These are phyloP conservation scores for Phaeophleospora eucalypticola DNA, from an alignment of 2,329 filamentous ascomycete species.

Conservation along the genomic window DNA sequence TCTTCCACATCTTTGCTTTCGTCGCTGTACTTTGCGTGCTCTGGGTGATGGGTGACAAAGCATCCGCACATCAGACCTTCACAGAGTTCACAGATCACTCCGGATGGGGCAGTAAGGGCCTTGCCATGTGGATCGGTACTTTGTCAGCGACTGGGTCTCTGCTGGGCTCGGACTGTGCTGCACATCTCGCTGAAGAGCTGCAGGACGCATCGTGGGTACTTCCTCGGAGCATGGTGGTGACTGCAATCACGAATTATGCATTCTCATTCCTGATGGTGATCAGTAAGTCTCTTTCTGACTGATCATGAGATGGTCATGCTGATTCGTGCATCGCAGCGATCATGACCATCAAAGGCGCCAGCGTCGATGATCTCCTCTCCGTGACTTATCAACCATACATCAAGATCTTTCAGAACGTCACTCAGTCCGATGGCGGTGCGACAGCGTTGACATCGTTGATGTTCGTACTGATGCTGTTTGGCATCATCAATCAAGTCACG, in stretches of 20 bases:
- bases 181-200: conserved; percentile 45
- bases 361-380: conserved; percentile 37
- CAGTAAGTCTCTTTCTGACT: conserved; percentile 41
- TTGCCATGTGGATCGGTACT: conserved; percentile 20
- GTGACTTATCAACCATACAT: no score
- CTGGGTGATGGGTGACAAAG: conserved; percentile 12
- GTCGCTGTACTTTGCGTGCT: conserved; percentile 41
- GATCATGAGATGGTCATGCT: no score
- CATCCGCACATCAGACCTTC: conserved; percentile 16
- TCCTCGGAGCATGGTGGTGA: conserved; percentile 43
- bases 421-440: conserved; percentile 37
- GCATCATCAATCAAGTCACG: conserved; percentile 39
- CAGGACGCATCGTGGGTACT: conserved; percentile 41
- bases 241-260: conserved; percentile 41
- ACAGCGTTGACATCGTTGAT: conserved; percentile 43
- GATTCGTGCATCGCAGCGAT: no score
- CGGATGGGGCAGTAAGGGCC: conserved; percentile 16
- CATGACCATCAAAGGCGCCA: no score
- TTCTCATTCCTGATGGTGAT: conserved; percentile 41
- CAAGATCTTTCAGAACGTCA: conserved; percentile 45
- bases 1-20: conserved; percentile 49
- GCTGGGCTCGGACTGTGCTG: conserved; percentile 13
- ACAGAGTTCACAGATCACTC: conserved; percentile 15
- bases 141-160: conserved; percentile 12
- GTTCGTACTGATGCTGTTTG: conserved; percentile 37